Conservation (phyloP, 352 stramenopile genomes). For the Globisporangium sylvaticum region DNA sequence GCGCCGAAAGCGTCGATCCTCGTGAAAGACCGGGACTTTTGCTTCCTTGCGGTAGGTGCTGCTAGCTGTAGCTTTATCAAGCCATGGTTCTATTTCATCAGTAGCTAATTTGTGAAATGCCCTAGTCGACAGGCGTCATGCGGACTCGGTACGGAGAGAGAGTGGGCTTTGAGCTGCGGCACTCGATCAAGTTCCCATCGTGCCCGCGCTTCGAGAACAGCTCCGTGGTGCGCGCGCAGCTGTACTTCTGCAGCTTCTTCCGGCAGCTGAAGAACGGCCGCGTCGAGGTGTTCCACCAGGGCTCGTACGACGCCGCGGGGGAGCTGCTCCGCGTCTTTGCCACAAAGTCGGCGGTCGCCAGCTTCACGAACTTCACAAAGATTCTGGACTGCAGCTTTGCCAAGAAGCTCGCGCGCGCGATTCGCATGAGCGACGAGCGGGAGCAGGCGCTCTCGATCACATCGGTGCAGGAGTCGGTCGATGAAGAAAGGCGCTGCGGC, state of each 20-base stretch:
- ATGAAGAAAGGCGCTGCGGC: slow-evolving; percentile 39
- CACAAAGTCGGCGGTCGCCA: slow-evolving; percentile 41
- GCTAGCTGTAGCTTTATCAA: too few species aligned
- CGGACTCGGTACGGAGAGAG: slow-evolving; percentile 26
- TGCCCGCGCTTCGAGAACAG: slow-evolving; percentile 43
- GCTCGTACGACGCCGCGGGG: slow-evolving; percentile 47
- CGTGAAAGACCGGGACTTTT: slow-evolving; percentile 49
- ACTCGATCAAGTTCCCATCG: slow-evolving; percentile 60
- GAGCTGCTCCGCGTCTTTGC: slow-evolving; percentile 40
- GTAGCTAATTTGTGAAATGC: not conserved
- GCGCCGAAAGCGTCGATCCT: slow-evolving; percentile 29
- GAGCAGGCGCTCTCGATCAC: slow-evolving; percentile 25
- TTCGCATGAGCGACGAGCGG: slow-evolving; percentile 29
- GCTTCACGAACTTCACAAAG: slow-evolving; percentile 32
- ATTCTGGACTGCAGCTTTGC: slow-evolving; percentile 43
- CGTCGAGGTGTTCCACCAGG: slow-evolving; percentile 66
- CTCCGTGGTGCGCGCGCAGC: slow-evolving; percentile 54
- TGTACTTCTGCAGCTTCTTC: slow-evolving; percentile 70
- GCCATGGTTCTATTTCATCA: too few species aligned
- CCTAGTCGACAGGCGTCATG: slow-evolving; percentile 26
- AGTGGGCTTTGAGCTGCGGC: slow-evolving; percentile 43
- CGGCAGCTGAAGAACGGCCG: slow-evolving; percentile 44
- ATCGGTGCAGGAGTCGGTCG: slow-evolving; percentile 30
- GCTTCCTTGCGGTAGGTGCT: slow-evolving; percentile 32
- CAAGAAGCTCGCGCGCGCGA: slow-evolving; percentile 57